Evolutionary conservation across 768 basidiomycete species (phyloP).

Genomic region (Pleurotus platypus): DNA sequence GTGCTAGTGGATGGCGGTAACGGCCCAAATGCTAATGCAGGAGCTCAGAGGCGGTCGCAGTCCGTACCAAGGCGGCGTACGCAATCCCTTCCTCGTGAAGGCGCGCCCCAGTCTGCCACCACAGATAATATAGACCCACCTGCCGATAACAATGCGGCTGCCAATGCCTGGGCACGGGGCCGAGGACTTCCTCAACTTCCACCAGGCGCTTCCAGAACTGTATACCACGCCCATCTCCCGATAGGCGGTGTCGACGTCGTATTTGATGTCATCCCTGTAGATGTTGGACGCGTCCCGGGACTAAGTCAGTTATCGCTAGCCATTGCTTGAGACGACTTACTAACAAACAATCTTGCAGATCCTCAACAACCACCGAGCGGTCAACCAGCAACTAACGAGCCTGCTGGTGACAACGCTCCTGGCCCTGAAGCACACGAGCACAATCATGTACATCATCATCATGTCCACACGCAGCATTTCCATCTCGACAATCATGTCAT

Average conservation of each 20-base stretch:
- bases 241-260: slow-evolving; percentile 5
- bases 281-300: not conserved
- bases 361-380: not conserved
- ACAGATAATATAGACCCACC: not conserved
- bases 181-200: slow-evolving; percentile 9
- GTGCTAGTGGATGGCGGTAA: not conserved
- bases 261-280: slow-evolving; percentile 2
- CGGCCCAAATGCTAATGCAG: not conserved
- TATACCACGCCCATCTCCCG: slow-evolving; percentile 2
- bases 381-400: not conserved
- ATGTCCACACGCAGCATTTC: no score
- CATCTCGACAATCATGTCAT: not conserved
- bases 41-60: not conserved
- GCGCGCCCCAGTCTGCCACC: not conserved
- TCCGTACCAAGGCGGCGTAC: slow-evolving; percentile 5
- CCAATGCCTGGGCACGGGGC: not conserved
- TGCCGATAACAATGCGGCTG: not conserved
- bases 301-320: not conserved
- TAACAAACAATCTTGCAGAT: no score
- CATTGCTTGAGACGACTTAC: no score
- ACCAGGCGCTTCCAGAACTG: not conserved
- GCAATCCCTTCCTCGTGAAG: not conserved
- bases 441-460: no score
- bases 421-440: not conserved
- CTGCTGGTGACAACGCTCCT: not conserved